Evolutionary conservation across 495 filamentous ascomycete genomes (phyloP), one percentile per base, ranked within the genome.

Genomic region (Aspergillus panamensis): DNA sequence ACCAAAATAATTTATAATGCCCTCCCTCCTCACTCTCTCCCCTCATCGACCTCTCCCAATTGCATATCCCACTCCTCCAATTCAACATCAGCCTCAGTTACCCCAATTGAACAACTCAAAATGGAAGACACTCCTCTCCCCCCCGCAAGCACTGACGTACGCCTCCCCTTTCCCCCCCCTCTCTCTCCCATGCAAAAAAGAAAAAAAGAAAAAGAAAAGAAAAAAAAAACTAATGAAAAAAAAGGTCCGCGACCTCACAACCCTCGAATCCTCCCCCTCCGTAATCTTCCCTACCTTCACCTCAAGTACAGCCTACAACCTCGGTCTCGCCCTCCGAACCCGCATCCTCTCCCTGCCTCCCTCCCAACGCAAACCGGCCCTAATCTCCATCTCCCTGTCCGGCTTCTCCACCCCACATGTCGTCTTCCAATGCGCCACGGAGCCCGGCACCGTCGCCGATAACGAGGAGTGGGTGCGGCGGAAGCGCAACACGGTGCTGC

Each of bases 401-500:
- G 79, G 82, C 48, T 70, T 72, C 29, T 49, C 51, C 0, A 55
- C 64, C 2, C 67, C 64, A 0, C 86, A 88, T 60, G 71, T 83
- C 6, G 71, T 87, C 37, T 87, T 89, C 77, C 82, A 87, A 58
- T 55, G 79, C 71, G 76, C 76, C 51, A 76, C 77, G 13, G 73
- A 82, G 44, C 67, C 77, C 8, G 85, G 87, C 35, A 84, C 83
- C 0, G 62, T 74, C 21, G 80, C 82, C 0, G 87, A 90, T 62
- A 84, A 86, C 59, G 83, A 83, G 61, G 75, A 75, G 51, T 84
- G 82, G 76, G 80, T 83, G 65, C 73, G 76, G 7, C 73, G 86
- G 49, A 90, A 89, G 73, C 77, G 78, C 42, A 83, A 80, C 55
- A 87, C 87, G 1, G 89, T 91, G 16, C 63, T 90, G 59, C 76